A percentile compares a stretch with the other conserved stretches of the same genome.
These are phyloP conservation scores for Penicillium canescens DNA, from an alignment of 495 filamentous ascomycete species.

Conservation along the genomic window DNA sequence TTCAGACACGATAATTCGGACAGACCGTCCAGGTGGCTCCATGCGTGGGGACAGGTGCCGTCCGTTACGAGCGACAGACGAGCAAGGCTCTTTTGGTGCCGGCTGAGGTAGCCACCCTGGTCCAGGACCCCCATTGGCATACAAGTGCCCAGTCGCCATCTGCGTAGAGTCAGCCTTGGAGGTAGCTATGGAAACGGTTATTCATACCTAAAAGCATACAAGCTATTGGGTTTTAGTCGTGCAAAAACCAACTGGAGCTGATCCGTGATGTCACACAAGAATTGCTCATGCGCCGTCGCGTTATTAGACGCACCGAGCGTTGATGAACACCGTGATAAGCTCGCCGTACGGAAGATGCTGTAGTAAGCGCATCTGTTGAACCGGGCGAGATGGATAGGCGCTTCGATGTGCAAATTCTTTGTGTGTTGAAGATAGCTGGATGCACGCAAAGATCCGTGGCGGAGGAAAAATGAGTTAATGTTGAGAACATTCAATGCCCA, in stretches of 20 bases:
- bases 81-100: background rate
- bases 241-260: constrained; percentile 2
- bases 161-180: background rate
- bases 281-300: constrained; percentile 7
- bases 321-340: background rate
- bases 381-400: constrained; percentile 7
- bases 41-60: constrained; percentile 5
- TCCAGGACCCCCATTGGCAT: constrained; percentile 5
- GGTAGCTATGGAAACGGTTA: background rate
- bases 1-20: background rate
- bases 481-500: constrained; percentile 8
- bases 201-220: constrained; percentile 4
- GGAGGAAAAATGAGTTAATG: constrained; percentile 7
- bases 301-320: constrained; percentile 3
- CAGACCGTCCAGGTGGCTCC: background rate
- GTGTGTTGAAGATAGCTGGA: background rate
- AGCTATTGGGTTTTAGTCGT: background rate
- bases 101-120: background rate
- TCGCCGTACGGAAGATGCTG: constrained; percentile 4
- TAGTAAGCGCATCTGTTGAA: constrained; percentile 10
- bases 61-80: constrained; percentile 8
- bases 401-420: background rate
- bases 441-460: background rate
- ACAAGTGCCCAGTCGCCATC: constrained; percentile 11
- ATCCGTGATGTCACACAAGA: constrained; percentile 5